Base-by-base conservation (phyloP, 495 filamentous ascomycete species). In the Aspergillus cristatus region DNA sequence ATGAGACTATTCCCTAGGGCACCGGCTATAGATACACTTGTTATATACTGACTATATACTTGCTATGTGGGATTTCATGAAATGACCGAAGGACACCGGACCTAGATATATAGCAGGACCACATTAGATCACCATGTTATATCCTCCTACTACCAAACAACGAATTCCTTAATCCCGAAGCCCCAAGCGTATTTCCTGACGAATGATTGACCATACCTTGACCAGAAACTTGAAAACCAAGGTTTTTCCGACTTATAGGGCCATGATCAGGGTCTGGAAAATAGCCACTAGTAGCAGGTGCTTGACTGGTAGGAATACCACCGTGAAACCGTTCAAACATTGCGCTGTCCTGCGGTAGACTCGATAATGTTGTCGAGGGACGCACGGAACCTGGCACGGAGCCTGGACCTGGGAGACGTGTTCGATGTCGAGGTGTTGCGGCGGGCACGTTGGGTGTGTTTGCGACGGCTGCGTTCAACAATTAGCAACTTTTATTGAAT, bases 361-460 rank as follows among this genome's bases (percentile, higher is more conserved):
- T 38, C 10, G 47, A 43, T 37, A 39, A 28, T 18, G 24, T 37
- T 0, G 51, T 50, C 11, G 47, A 47, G 14, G 51, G 44, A 14
- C 44, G 44, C 4, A 41, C 28, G 16, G 30, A n/a, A n/a, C n/a
- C n/a, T n/a, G n/a, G n/a, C n/a, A n/a, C n/a, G n/a, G n/a, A n/a
- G n/a, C n/a, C n/a, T n/a, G n/a, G 38, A 18, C 35, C 41, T 10
- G 28, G 25, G 10, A 53, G 42, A n/a, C 53, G 44, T 3, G 47
- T 50, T 30, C 49, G 46, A 32, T 56, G 49, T n/a, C 48, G 41
- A 4, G 46, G 44, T 4, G 46, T 53, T 18, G 46, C 42, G 18
- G 16, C 34, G 11, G 53, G 45, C 15, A 42, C 15, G 1, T 50
- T 38, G 13, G 28, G 43, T 50, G 35, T 14, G 12, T 36, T 31